Percentiles rank a stretch among this genome's conserved stretches.
These are phyloP conservation scores for Hypoxylon subgilvum DNA, from an alignment of 495 filamentous ascomycete genomes.

Conservation along the genomic window DNA sequence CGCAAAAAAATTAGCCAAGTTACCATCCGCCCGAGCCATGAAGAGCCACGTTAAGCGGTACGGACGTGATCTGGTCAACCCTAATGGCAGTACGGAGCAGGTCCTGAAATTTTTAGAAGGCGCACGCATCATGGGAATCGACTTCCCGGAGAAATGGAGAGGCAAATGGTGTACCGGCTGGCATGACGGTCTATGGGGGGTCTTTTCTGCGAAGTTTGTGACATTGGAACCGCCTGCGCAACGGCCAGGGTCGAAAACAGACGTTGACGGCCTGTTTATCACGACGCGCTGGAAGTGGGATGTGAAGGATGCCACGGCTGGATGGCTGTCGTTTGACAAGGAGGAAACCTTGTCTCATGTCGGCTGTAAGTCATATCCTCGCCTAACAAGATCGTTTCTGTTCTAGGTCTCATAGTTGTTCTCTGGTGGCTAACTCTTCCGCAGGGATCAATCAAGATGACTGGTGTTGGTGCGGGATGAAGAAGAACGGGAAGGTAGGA, in stretches of 20 bases:
- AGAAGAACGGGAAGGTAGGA: conserved; percentile 51
- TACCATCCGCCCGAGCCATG: conserved; percentile 42
- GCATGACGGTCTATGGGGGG: conserved; percentile 52
- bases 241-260: conserved; percentile 4
- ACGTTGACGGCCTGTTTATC: conserved; percentile 41
- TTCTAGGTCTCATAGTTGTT: too few relatives aligned
- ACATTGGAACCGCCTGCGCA: conserved; percentile 42
- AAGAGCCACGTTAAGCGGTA: conserved; percentile 44
- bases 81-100: conserved; percentile 44
- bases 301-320: conserved; percentile 9
- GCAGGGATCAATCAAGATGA: conserved; percentile 47
- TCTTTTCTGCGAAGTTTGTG: conserved; percentile 49
- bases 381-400: not conserved
- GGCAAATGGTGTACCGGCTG: conserved; percentile 54
- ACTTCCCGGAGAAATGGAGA: conserved; percentile 53
- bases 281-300: conserved; percentile 54
- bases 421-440: conserved; percentile 1
- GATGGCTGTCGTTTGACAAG: conserved; percentile 52
- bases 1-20: conserved; percentile 31
- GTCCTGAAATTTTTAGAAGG: conserved; percentile 52
- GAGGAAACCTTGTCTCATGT: conserved; percentile 52
- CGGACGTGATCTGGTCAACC: conserved; percentile 40
- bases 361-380: conserved; percentile 37
- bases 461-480: conserved; percentile 56
- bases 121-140: conserved; percentile 51